Evolutionary conservation across 2,329 filamentous ascomycete genomes (phyloP).

Genomic region (Chaetomiaceae sp.): DNA sequence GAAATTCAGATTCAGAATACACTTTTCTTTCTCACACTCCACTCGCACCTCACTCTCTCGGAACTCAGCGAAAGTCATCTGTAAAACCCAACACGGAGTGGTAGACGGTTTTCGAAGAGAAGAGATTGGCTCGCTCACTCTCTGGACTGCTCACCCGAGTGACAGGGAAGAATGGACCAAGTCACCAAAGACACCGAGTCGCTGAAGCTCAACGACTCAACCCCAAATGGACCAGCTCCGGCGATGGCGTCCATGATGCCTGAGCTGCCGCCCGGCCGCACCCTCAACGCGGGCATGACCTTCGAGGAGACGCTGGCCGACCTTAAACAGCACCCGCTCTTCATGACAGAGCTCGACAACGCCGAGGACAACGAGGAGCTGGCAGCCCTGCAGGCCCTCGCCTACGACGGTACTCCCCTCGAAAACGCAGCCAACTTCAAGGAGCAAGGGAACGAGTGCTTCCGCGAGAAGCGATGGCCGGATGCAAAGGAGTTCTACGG

Average conservation of each 20-base stretch:
- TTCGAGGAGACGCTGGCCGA: conserved; percentile 54
- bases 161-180: conserved; percentile 13
- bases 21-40: no score
- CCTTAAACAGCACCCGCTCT: conserved; percentile 67
- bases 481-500: conserved; percentile 91
- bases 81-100: no score
- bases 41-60: no score
- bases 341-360: conserved; percentile 87
- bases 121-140: no score
- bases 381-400: conserved; percentile 82
- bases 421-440: conserved; percentile 85
- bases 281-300: conserved; percentile 41
- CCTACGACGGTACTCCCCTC: conserved; percentile 84
- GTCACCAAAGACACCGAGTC: conserved; percentile 14
- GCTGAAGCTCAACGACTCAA: conserved; percentile 10
- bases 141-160: background rate
- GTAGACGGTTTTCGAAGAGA: no score
- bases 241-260: conserved; percentile 28
- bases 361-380: conserved; percentile 70
- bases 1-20: no score
- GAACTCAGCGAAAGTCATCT: no score
- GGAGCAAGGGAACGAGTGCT: conserved; percentile 87
- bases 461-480: conserved; percentile 65
- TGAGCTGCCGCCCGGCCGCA: conserved; percentile 44
- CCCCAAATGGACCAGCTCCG: conserved; percentile 1